Base-by-base conservation (phyloP, 768 basidiomycete species). In the Antrodiella citrinella region DNA sequence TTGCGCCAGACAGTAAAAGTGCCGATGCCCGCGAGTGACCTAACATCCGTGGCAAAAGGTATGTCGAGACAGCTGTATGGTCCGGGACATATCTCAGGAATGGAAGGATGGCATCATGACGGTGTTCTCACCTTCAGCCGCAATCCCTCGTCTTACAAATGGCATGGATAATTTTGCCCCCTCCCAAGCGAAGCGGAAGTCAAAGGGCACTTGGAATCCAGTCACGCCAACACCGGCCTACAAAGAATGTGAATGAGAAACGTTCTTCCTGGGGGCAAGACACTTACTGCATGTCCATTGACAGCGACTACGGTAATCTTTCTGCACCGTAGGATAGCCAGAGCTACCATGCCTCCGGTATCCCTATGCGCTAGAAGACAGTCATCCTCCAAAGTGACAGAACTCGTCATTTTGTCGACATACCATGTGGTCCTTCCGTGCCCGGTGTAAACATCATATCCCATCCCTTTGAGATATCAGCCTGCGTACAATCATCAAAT, bases 251-350 rank as follows among this genome's bases (percentile, higher is more conserved):
- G 13, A 13, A 44, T 48, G 4, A 39, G 2, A 4, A 30, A 35
- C 20, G 10, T 23, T 4, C 13, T 12, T 3, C 1, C 15, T 13
- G 20, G 24, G 22, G 12, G 1, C 3, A 15, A 22, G 39, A 46
- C 20, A 20, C 67, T 15, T 53, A 71, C 75, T 3, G 75, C 74
- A 56, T 76, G 72, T 0, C 77, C 76, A 49, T 77, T 77, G 15
- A 77, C 73, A 1, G 75, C 74, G 12, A 66, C 69, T 26, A 77
- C 73, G 15, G 77, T 72, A 11, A 81, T 68, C 58, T 81, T 81
- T 42, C 77, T 72, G 62, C 77, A 81, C 4, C 69, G 68, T 47
- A 73, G 72, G 45, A 80, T 72, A 5, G 70, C 68, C 44, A 81
- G 56, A 18, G 76, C 58, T 4, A 75, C 65, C 23, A 62, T 54